A percentile compares a stretch with the other conserved stretches of the same genome.
phyloP scores from a whole-genome alignment of 257 asterid genomes.

The Fraxinus americana region DNA sequence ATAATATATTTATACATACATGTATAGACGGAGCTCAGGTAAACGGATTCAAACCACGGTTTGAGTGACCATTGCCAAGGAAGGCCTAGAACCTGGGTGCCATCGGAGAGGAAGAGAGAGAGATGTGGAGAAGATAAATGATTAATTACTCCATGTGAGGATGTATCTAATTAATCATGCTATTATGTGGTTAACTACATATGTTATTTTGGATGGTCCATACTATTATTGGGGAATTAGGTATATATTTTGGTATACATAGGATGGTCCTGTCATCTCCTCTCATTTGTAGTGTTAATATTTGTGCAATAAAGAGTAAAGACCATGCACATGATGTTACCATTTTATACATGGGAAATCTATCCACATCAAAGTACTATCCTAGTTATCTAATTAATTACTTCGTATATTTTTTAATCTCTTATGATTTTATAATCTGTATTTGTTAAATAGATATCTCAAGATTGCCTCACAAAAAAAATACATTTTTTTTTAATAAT shows the following conservation, averaged over 20 bases:
- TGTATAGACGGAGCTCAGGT: too few relatives aligned
- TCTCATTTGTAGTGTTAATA: slow-evolving; percentile 36
- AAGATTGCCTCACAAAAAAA: too few relatives aligned
- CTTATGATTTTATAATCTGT: too few relatives aligned
- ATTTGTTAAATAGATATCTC: too few relatives aligned
- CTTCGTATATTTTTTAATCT: too few relatives aligned
- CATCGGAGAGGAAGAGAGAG: too few relatives aligned
- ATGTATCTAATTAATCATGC: background rate
- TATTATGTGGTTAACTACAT: background rate
- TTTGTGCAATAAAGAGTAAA: slow-evolving; percentile 31
- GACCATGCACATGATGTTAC: slow-evolving; percentile 49
- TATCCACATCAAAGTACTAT: background rate
- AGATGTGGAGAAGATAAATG: too few relatives aligned
- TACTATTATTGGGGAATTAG: slow-evolving; percentile 20
- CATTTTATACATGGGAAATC: slow-evolving; percentile 33
- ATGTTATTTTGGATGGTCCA: background rate
- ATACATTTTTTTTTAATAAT: too few relatives aligned
- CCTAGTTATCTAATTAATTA: background rate
- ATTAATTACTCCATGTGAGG: background rate
- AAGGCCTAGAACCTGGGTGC: too few relatives aligned
- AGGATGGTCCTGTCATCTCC: slow-evolving; percentile 40
- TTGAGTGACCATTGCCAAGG: too few relatives aligned
- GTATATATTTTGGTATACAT: background rate
- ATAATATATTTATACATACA: too few relatives aligned
- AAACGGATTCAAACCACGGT: too few relatives aligned